Percentiles rank a stretch among this genome's conserved stretches.
phyloP scores from a whole-genome alignment of 371 early-diverging fungal species.

The Basidiobolus meristosporus region DNA sequence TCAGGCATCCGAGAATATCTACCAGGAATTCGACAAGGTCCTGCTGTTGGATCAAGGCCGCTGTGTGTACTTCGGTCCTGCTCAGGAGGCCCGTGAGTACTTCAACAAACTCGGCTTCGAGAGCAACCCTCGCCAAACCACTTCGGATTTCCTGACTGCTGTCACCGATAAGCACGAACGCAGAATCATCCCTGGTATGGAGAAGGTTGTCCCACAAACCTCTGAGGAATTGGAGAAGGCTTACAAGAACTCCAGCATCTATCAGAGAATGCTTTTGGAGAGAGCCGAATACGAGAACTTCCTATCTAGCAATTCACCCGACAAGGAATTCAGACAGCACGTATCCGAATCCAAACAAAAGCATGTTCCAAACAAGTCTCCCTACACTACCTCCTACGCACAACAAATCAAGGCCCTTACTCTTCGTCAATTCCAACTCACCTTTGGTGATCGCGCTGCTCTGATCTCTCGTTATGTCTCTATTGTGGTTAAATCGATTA shows the following conservation, averaged over 20 bases:
- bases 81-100: slow-evolving; percentile 20
- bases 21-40: slow-evolving; percentile 41
- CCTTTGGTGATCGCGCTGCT: slow-evolving; percentile 12
- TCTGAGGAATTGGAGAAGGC: slow-evolving; percentile 13
- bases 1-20: slow-evolving; percentile 41
- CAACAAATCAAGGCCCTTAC: slow-evolving; percentile 23
- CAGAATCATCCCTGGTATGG: slow-evolving; percentile 17
- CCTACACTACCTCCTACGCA: slow-evolving; percentile 21
- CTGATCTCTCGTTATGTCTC: slow-evolving; percentile 23
- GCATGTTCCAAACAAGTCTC: slow-evolving; percentile 12
- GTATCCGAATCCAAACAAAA: slow-evolving; percentile 18
- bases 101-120: slow-evolving; percentile 30
- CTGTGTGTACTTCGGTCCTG: slow-evolving; percentile 38
- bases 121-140: slow-evolving; percentile 38
- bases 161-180: slow-evolving; percentile 30
- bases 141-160: slow-evolving; percentile 51
- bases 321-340: slow-evolving; percentile 14
- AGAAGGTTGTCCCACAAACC: slow-evolving; percentile 12
- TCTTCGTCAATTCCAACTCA: slow-evolving; percentile 21
- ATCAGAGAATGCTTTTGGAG: slow-evolving; percentile 10
- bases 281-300: slow-evolving; percentile 7
- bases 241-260: slow-evolving; percentile 8
- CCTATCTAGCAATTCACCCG: slow-evolving; percentile 6
- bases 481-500: slow-evolving; percentile 26
- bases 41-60: slow-evolving; percentile 37